Conservation (phyloP, 2,329 filamentous ascomycete genomes). For the Colletotrichum acutatum region DNA sequence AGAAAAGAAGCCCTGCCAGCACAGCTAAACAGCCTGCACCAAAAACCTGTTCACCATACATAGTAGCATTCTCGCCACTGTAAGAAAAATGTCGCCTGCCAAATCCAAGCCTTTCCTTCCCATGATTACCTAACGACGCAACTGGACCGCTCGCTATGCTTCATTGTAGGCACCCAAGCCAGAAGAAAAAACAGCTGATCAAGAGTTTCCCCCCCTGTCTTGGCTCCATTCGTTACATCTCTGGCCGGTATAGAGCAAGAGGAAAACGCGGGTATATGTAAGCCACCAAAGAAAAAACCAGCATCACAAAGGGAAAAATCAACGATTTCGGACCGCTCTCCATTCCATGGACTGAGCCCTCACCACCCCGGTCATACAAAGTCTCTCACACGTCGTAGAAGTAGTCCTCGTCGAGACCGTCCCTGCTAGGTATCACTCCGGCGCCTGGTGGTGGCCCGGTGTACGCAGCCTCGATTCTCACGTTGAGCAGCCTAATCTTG, state of each 20-base stretch:
- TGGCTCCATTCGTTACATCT: conserved; percentile 21
- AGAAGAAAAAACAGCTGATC: background rate
- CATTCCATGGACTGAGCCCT: background rate
- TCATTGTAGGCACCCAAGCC: conserved; percentile 10
- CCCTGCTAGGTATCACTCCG: conserved; percentile 81
- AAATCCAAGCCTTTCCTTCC: conserved; percentile 6
- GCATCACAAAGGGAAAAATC: conserved; percentile 21
- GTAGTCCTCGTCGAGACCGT: conserved; percentile 91
- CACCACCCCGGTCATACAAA: background rate
- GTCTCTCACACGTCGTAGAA: conserved; percentile 79
- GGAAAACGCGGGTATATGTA: conserved; percentile 34
- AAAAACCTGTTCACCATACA: conserved; percentile 2
- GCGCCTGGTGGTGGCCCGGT: conserved; percentile 74
- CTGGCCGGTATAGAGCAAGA: conserved; percentile 14
- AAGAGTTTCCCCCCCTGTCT: background rate
- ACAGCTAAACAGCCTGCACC: background rate
- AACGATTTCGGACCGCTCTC: background rate
- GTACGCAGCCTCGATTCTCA: conserved; percentile 83
- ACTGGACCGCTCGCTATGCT: conserved; percentile 32
- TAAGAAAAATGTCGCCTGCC: background rate
- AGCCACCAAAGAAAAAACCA: conserved; percentile 5
- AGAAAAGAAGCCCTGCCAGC: conserved; percentile 9
- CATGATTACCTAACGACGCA: conserved; percentile 8
- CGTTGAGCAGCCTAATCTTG: conserved; percentile 92
- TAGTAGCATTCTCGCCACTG: background rate